Base-by-base conservation (phyloP, 192 early-diverging fungal genomes). In the Coemansia reversa region DNA sequence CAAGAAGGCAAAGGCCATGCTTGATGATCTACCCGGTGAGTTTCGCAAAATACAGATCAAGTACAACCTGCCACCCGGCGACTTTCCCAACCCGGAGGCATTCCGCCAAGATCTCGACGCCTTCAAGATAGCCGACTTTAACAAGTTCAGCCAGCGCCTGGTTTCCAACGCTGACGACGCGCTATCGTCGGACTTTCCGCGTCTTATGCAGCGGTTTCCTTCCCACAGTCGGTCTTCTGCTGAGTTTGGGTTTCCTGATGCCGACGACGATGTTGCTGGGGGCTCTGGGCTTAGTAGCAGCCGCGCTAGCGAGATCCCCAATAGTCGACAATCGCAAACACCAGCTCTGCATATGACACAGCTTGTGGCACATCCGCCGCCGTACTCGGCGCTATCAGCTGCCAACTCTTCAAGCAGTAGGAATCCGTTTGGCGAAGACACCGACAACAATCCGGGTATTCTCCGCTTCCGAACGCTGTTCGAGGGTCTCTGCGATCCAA, bases 51-150 rank as follows among this genome's bases (percentile, higher is more conserved):
- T 96, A 52, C 87, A 90, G 70, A 83, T 83, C 24, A 53, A 76
- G 56, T 82, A 94, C 72, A 84, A 86, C 29, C 75, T 96, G 35
- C 84, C 91, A 5, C 83, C 84, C 2, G 89, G 92, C 18, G 93
- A 96, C 69, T 96, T 96, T 58, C 92, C 94, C 9, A 90, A 93
- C 65, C 78, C 86, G 7, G 86, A 89, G 30, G 83, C 76, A 28
- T 91, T 93, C 74, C 83, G 84, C 54, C 77, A 84, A 51, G 90
- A 87, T 29, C 67, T 94, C 5, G 58, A 85, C 30, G 69, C 83
- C 24, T 91, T 91, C 72, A 92, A 95, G 59, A 83, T 93, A 24
- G 91, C 92, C 33, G 90, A 89, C 55, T 93, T 95, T 60, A 84
- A 87, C 58, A 88, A 87, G 61, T 63, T 94, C 56, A 90, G 87